These are phyloP conservation scores for Pyricularia sp. DNA, from an alignment of 2,329 filamentous ascomycete genomes.

Conservation along the genomic window DNA sequence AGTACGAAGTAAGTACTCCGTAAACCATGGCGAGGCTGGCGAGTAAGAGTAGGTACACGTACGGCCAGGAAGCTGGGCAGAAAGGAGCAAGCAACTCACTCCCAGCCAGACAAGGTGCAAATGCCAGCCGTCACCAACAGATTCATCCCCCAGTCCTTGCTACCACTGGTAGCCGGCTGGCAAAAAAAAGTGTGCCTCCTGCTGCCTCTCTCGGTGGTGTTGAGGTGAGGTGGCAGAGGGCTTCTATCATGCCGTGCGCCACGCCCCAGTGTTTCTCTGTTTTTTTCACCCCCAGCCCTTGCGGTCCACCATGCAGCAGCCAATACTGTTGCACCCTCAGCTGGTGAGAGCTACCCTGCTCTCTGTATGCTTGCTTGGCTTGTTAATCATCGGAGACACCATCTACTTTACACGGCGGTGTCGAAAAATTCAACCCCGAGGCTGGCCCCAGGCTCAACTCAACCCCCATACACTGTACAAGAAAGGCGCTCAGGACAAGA, in stretches of 20 bases:
- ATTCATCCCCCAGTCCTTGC: background rate
- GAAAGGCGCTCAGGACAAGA: background rate
- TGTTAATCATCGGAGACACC: background rate
- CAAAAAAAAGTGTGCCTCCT: background rate
- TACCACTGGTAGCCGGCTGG: background rate
- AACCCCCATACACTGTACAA: background rate
- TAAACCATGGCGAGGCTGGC: background rate
- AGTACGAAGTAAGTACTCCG: no score
- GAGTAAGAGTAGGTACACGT: background rate
- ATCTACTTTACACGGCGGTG: background rate
- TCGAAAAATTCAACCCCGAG: background rate
- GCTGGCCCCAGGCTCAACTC: background rate
- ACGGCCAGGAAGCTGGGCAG: background rate
- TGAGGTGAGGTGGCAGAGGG: background rate
- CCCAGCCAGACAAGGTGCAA: no score
- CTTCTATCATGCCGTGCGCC: background rate
- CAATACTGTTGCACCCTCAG: background rate
- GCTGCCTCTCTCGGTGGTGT: background rate
- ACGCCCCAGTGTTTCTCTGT: background rate
- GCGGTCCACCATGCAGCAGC: background rate
- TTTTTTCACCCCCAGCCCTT: background rate
- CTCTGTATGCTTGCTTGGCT: background rate
- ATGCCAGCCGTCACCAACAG: background rate
- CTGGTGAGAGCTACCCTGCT: background rate
- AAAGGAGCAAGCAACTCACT: background rate